phyloP scores from a whole-genome alignment of 108 stramenopile species.

The Discostella stelligeroides region DNA sequence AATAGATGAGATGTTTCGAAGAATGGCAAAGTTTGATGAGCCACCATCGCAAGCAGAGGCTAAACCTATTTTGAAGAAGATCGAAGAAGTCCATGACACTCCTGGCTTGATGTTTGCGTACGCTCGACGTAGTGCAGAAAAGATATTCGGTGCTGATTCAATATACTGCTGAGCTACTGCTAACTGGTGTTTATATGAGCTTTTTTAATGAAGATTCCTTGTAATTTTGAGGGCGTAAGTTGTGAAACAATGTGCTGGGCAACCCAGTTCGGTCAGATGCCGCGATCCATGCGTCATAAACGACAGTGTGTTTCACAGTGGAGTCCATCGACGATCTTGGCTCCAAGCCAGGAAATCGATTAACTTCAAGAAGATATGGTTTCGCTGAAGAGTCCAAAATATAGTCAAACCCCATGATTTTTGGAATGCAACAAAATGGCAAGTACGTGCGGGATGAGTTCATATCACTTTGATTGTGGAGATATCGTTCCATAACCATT shows the following conservation, averaged over 20 bases:
- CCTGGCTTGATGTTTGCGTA: conserved; percentile 49
- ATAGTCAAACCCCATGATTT: conserved; percentile 79
- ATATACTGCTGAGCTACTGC: conserved; percentile 31
- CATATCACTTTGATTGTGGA: conserved; percentile 4
- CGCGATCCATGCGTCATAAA: conserved; percentile 40
- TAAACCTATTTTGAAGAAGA: background rate
- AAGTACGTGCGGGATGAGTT: background rate
- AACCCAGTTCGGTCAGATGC: conserved; percentile 24
- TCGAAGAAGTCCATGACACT: conserved; percentile 18
- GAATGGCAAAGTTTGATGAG: conserved; percentile 53
- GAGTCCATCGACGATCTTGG: conserved; percentile 32
- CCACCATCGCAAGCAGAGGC: conserved; percentile 17
- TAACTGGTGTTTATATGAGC: background rate
- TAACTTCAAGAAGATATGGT: conserved; percentile 78
- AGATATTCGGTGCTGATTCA: conserved; percentile 27
- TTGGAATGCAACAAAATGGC: conserved; percentile 54
- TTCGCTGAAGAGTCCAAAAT: conserved; percentile 53
- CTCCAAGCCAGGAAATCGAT: conserved; percentile 69
- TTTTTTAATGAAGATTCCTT: conserved; percentile 22
- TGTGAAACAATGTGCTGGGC: background rate
- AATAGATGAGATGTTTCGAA: conserved; percentile 31
- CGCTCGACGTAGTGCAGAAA: conserved; percentile 47
- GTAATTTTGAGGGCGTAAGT: conserved; percentile 9
- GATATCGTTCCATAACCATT: conserved; percentile 33
- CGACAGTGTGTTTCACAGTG: conserved; percentile 26